Conservation (phyloP, 2,329 filamentous ascomycete genomes). For the Fusarium poae region DNA sequence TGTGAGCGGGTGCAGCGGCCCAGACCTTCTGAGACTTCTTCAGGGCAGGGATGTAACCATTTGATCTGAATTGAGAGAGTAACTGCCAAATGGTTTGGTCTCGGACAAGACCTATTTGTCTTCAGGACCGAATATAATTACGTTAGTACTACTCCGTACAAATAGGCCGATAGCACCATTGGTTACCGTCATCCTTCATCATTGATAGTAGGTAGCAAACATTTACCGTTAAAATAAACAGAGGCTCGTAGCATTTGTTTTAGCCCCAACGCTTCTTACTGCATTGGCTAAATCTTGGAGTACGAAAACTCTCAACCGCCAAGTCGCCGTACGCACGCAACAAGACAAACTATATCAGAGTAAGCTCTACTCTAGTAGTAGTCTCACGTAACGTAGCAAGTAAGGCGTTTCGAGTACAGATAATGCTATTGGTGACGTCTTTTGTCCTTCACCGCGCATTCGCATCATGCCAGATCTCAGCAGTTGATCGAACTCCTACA, state of each 20-base stretch:
- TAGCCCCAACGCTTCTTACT: slow-evolving; percentile 6
- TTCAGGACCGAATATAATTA: slow-evolving; percentile 18
- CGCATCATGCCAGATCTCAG: slow-evolving; percentile 11
- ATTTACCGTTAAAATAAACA: slow-evolving; percentile 1
- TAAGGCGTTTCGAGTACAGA: not conserved
- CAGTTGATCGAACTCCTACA: not conserved
- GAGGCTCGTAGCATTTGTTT: slow-evolving; percentile 8
- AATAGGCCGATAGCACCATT: not conserved
- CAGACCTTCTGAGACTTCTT: slow-evolving; percentile 39
- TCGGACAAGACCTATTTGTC: not conserved
- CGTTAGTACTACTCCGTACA: not conserved
- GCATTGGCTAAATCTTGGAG: not conserved
- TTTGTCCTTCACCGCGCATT: slow-evolving; percentile 33
- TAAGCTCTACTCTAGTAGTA: slow-evolving; percentile 6
- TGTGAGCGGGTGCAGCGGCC: slow-evolving; percentile 35
- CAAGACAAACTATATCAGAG: not conserved
- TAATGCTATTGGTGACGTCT: slow-evolving; percentile 29
- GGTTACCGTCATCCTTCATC: slow-evolving; percentile 18
- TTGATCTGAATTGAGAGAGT: not conserved
- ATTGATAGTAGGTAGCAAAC: not conserved
- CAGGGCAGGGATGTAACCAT: slow-evolving; percentile 8
- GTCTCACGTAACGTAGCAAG: slow-evolving; percentile 9
- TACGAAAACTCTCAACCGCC: slow-evolving; percentile 35
- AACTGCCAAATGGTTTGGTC: slow-evolving; percentile 11
- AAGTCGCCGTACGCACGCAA: slow-evolving; percentile 21